A percentile compares a stretch with the other conserved stretches of the same genome.
Conservation (phyloP, 2,329 filamentous ascomycete species). For the Fusarium sp. region DNA sequence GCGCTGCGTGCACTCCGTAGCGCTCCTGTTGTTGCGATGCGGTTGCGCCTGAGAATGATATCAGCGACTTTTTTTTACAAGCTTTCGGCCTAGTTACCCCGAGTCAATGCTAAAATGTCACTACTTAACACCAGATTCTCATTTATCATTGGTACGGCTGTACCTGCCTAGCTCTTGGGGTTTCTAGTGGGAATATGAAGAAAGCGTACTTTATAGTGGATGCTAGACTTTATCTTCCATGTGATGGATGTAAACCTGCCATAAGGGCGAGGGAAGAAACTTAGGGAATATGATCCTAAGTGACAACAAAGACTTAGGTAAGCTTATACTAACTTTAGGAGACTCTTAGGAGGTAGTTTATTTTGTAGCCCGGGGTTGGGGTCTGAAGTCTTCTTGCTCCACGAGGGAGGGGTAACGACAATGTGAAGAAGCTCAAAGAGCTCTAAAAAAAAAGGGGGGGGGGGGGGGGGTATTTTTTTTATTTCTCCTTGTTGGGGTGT, state of each 20-base stretch:
- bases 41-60: slow-evolving; percentile 33
- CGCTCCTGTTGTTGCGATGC: slow-evolving; percentile 8
- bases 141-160: slow-evolving; percentile 29
- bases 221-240: too few relatives aligned
- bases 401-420: not conserved
- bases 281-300: too few relatives aligned
- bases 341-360: too few relatives aligned
- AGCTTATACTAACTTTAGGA: too few relatives aligned
- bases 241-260: too few relatives aligned
- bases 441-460: not conserved
- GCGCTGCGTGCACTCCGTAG: slow-evolving; percentile 4
- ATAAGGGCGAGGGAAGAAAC: not conserved
- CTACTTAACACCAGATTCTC: not conserved
- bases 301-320: too few relatives aligned
- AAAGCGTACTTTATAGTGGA: not conserved
- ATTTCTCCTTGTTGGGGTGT: too few relatives aligned
- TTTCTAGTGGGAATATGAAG: slow-evolving; percentile 4
- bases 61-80: slow-evolving; percentile 18
- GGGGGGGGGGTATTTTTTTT: too few relatives aligned
- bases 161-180: not conserved
- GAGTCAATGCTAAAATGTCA: slow-evolving; percentile 1
- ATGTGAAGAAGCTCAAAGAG: not conserved
- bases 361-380: too few relatives aligned
- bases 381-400: too few relatives aligned
- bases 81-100: not conserved